phyloP scores from a whole-genome alignment of 306 rosid genomes.

The Dryas drummondii region DNA sequence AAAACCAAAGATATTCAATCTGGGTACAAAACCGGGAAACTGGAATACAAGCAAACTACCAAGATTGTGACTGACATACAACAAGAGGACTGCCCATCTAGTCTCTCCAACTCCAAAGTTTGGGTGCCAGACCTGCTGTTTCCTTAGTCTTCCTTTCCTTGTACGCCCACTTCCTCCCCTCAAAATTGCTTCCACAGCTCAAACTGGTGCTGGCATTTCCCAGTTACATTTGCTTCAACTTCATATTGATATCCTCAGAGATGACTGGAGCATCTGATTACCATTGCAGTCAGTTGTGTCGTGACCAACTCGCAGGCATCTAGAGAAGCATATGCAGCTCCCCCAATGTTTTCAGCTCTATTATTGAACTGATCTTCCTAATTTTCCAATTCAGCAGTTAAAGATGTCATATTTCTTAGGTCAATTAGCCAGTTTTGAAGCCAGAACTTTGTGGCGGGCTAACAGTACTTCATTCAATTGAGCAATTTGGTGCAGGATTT shows the following conservation, averaged over 20 bases:
- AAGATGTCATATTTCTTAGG: background rate
- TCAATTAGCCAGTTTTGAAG: slow-evolving; percentile 29
- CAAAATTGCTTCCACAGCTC: background rate
- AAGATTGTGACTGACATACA: background rate
- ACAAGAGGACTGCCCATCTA: background rate
- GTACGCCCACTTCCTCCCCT: background rate
- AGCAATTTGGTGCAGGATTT: slow-evolving; percentile 38
- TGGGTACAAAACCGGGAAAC: background rate
- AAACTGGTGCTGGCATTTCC: background rate
- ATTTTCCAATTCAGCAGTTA: background rate
- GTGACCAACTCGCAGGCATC: background rate
- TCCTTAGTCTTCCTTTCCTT: background rate
- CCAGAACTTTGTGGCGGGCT: slow-evolving; percentile 29
- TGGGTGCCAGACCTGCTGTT: background rate
- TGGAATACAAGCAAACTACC: background rate
- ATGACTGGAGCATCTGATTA: background rate
- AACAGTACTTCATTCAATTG: slow-evolving; percentile 36
- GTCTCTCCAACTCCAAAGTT: background rate
- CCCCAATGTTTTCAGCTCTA: background rate
- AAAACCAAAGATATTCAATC: slow-evolving; percentile 2
- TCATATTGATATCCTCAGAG: background rate
- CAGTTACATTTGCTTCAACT: background rate
- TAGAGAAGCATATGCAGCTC: background rate
- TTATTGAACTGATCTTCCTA: background rate
- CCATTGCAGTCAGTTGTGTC: background rate